Evolutionary conservation across 768 basidiomycete genomes (phyloP).

Genomic region (Amanita molliuscula): DNA sequence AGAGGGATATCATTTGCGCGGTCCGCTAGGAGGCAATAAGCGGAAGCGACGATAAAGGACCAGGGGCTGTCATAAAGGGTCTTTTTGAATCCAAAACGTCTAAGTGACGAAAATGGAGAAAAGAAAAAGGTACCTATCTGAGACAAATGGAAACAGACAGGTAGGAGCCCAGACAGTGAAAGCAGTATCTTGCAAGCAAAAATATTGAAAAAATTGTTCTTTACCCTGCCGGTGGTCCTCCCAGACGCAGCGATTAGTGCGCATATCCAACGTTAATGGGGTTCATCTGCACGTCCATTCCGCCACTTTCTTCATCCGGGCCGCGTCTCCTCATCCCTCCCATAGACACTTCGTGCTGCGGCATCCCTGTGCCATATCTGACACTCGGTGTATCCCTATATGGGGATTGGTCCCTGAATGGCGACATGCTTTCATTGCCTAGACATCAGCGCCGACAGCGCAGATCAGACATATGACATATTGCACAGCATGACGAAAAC

Average conservation of each 20-base stretch:
- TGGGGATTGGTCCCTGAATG: conserved; percentile 20
- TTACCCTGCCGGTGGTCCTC: not conserved
- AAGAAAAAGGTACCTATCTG: not conserved
- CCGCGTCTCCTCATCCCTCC: conserved; percentile 15
- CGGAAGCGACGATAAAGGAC: not conserved
- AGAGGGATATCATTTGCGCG: not conserved
- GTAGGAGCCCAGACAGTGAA: not conserved
- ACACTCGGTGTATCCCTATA: conserved; percentile 16
- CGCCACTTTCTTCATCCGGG: conserved; percentile 16
- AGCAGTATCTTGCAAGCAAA: not conserved
- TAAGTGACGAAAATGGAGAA: not conserved
- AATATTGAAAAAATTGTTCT: not conserved
- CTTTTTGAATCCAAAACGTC: not conserved
- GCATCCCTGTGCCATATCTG: conserved; percentile 8
- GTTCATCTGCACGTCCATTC: conserved; percentile 19
- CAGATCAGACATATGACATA: not conserved
- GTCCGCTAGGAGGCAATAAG: not conserved
- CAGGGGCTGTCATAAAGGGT: not conserved
- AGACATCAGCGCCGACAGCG: conserved; percentile 3
- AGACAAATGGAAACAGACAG: not conserved
- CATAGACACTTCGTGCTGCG: conserved; percentile 7
- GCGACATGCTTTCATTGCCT: conserved; percentile 9
- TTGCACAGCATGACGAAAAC: not conserved
- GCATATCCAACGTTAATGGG: conserved; percentile 23
- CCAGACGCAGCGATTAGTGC: conserved; percentile 10